Base-by-base conservation (phyloP, 2,329 filamentous ascomycete species). In the Aspergillus novoparasiticus region DNA sequence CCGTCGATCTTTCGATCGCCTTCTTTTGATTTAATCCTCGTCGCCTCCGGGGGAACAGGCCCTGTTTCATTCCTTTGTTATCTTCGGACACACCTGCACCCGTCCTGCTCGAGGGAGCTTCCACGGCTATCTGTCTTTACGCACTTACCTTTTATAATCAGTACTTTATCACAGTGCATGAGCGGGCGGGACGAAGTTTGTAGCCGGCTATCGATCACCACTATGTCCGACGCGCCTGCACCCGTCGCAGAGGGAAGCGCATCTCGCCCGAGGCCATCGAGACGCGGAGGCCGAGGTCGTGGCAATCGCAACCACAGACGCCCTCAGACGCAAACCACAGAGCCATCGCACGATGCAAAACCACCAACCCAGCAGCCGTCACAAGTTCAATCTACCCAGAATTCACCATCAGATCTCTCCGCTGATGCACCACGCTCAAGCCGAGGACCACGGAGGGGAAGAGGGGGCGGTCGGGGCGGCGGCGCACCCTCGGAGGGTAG, bases 261-360 rank as follows among this genome's bases (percentile, higher is more conserved):
- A 46, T 60, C 71, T 57, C 72, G 68, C 26, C 65, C 70, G 6
- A 70, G 64, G 36, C 43, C 63, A 16, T 56, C 60, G 21, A 62
- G 72, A 66, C 73, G 74, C 46, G 69, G 72, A 68, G 70, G 71
- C 51, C 68, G 71, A 63, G 73, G 72, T 51, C 70, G 72, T 64
- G 68, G 70, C 45, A 69, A 68, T 30, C 70, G 71, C 39, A 66
- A 69, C 48, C 66, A 63, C 59, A 72, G 67, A 66, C 70, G 68
- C 26, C 59, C 59, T 28, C 60, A 64, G 45, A 48, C 63, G 21
- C 60, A 59, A 26, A 50, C 59, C 19, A 43, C 43, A 16, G 63
- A 64, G 23, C 21, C 63, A 12, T 30, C 63, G 32, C 23, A 60
- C 23, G 39, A 62, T 28, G 30, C 59, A 19, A 65, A 67, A 59